Percentiles rank a stretch among this genome's conserved stretches.
Evolutionary conservation across 768 basidiomycete species (phyloP).

Genomic region (Amanita subjunquillea): DNA sequence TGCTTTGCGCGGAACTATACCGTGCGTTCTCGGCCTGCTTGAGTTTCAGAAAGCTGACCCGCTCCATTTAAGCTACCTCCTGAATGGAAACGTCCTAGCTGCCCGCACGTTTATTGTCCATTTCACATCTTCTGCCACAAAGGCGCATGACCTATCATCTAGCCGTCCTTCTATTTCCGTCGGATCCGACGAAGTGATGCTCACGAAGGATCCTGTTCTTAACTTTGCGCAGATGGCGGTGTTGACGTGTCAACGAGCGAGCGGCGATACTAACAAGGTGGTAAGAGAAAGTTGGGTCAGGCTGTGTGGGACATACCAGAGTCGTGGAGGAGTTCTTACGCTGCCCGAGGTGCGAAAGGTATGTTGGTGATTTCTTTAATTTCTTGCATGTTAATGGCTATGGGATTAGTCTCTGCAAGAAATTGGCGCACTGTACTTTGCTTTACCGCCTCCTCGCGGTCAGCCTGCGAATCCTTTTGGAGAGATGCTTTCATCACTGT

Average conservation of each 20-base stretch:
- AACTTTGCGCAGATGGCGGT: slow-evolving; percentile 92
- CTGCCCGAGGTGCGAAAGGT: slow-evolving; percentile 56
- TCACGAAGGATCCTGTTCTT: slow-evolving; percentile 66
- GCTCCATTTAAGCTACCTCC: slow-evolving; percentile 45
- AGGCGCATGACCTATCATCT: slow-evolving; percentile 30
- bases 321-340: slow-evolving; percentile 52
- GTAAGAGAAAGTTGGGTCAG: slow-evolving; percentile 79
- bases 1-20: slow-evolving; percentile 77
- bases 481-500: slow-evolving; percentile 82
- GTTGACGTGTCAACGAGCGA: slow-evolving; percentile 77
- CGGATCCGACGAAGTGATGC: slow-evolving; percentile 49
- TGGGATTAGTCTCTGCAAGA: slow-evolving; percentile 51
- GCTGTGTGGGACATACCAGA: slow-evolving; percentile 77
- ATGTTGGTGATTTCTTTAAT: slow-evolving; percentile 14
- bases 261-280: slow-evolving; percentile 67
- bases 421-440: slow-evolving; percentile 73
- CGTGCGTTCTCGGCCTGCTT: slow-evolving; percentile 38
- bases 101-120: slow-evolving; percentile 88
- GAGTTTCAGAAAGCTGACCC: neutral
- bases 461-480: slow-evolving; percentile 74
- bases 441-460: slow-evolving; percentile 66
- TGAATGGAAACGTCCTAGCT: slow-evolving; percentile 85
- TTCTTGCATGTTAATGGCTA: neutral
- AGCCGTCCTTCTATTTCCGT: slow-evolving; percentile 37
- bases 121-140: slow-evolving; percentile 56